phyloP scores from a whole-genome alignment of 768 basidiomycete species.

The Pholiota microspora region DNA sequence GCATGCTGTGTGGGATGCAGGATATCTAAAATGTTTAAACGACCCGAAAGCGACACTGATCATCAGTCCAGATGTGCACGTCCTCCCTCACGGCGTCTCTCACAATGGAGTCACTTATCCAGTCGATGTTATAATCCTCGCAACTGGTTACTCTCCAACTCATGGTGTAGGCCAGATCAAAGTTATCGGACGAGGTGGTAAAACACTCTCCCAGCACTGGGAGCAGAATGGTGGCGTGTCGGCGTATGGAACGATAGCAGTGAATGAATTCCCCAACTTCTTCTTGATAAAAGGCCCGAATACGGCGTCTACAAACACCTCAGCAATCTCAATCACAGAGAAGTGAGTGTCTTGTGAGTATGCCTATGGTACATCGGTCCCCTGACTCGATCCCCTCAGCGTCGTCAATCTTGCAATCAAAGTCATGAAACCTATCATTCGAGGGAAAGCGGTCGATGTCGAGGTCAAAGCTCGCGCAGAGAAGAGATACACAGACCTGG shows the following conservation, averaged over 20 bases:
- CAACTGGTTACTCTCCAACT: neutral
- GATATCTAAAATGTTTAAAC: neutral
- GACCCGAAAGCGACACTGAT: neutral
- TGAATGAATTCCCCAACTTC: neutral
- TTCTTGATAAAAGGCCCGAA: neutral
- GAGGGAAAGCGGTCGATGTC: neutral
- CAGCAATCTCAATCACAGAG: neutral
- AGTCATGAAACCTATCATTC: neutral
- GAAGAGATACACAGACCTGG: neutral
- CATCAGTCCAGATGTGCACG: neutral
- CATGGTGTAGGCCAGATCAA: neutral
- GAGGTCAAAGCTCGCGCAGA: neutral
- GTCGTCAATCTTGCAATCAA: neutral
- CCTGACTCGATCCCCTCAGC: neutral
- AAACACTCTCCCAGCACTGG: neutral
- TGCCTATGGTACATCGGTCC: too few relatives aligned
- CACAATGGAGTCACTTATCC: neutral
- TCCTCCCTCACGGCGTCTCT: neutral
- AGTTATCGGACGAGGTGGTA: neutral
- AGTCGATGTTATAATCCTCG: neutral
- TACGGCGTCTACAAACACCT: neutral
- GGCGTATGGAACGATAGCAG: neutral
- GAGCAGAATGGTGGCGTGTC: neutral
- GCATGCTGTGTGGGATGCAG: neutral
- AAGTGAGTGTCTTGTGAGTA: neutral